Evolutionary conservation across 768 basidiomycete genomes (phyloP).

Genomic region (Xerocomellus amylosporus): DNA sequence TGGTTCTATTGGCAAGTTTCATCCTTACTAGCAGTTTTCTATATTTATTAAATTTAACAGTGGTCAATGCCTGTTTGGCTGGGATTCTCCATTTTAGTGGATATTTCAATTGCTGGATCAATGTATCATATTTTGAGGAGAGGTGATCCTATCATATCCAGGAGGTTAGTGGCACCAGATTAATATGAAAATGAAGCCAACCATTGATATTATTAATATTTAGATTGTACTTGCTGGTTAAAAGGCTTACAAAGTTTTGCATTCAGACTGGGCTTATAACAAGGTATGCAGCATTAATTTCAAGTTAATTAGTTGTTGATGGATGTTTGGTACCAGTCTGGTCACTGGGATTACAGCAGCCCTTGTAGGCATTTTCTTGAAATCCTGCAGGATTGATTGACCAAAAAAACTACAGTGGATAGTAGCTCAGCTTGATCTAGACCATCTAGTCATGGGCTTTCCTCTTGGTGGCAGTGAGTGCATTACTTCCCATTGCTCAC

Average conservation of each 20-base stretch:
- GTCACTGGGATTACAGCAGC: constrained; percentile 7
- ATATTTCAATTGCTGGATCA: constrained; percentile 24
- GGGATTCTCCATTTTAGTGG: constrained; percentile 18
- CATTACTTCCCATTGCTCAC: neutral
- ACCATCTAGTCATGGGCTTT: constrained; percentile 25
- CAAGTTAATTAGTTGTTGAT: neutral
- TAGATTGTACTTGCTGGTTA: constrained; percentile 18
- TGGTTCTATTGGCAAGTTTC: constrained; percentile 1
- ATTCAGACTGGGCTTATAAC: constrained; percentile 30
- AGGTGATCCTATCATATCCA: constrained; percentile 1
- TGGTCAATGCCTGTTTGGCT: constrained; percentile 23
- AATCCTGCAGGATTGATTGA: neutral
- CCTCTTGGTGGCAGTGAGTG: constrained; percentile 26
- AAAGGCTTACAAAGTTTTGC: constrained; percentile 16
- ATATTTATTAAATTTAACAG: constrained; percentile 3
- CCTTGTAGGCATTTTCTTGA: constrained; percentile 16
- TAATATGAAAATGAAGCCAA: neutral
- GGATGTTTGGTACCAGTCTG: constrained; percentile 8
- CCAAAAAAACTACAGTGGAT: constrained; percentile 16
- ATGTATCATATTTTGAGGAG: constrained; percentile 14
- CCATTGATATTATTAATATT: neutral
- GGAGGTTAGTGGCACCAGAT: constrained; percentile 10
- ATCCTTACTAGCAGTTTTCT: neutral
- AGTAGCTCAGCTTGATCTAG: constrained; percentile 11
- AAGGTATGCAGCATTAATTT: constrained; percentile 7